A percentile compares a stretch with the other conserved stretches of the same genome.
phyloP scores from a whole-genome alignment of 352 stramenopile species.

The Pythium vanterpoolii region DNA sequence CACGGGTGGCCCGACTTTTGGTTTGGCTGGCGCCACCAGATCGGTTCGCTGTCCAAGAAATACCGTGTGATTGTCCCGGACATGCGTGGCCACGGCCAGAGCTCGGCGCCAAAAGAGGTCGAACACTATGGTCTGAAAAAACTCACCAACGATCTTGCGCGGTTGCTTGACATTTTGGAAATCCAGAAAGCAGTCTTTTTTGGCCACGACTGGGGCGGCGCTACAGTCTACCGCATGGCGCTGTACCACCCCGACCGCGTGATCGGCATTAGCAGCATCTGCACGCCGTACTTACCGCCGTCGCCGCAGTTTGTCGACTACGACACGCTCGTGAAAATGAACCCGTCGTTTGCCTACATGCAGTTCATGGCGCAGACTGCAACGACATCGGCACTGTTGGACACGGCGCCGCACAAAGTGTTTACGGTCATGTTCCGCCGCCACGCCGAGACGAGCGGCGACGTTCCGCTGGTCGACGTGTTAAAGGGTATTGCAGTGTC shows the following conservation, averaged over 20 bases:
- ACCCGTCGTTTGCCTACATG: constrained; percentile 8
- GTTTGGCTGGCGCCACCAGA: constrained; percentile 62
- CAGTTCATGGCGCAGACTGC: constrained; percentile 1
- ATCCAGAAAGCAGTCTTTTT: constrained; percentile 32
- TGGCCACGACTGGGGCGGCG: constrained; percentile 71
- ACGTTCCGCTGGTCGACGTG: constrained; percentile 1
- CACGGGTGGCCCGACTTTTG: constrained; percentile 65
- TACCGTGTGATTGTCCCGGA: constrained; percentile 60
- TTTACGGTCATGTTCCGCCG: constrained; percentile 54
- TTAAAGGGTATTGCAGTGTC: constrained; percentile 17
- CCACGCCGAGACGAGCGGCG: constrained; percentile 26
- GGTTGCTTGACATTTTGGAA: constrained; percentile 28
- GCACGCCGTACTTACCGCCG: constrained; percentile 61
- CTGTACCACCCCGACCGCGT: constrained; percentile 60
- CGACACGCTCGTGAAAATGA: constrained; percentile 37
- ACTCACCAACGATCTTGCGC: constrained; percentile 36
- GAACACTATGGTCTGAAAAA: constrained; percentile 48
- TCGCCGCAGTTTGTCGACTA: constrained; percentile 31
- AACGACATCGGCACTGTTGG: constrained; percentile 13
- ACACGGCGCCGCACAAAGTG: constrained; percentile 36
- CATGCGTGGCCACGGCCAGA: constrained; percentile 48
- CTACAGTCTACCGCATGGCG: constrained; percentile 63
- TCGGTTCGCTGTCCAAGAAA: constrained; percentile 38
- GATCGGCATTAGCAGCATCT: constrained; percentile 49
- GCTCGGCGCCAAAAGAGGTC: constrained; percentile 35